Evolutionary conservation across 352 stramenopile species (phyloP), one percentile per base, ranked within the genome.

Genomic region (Pythium utonaiense): DNA sequence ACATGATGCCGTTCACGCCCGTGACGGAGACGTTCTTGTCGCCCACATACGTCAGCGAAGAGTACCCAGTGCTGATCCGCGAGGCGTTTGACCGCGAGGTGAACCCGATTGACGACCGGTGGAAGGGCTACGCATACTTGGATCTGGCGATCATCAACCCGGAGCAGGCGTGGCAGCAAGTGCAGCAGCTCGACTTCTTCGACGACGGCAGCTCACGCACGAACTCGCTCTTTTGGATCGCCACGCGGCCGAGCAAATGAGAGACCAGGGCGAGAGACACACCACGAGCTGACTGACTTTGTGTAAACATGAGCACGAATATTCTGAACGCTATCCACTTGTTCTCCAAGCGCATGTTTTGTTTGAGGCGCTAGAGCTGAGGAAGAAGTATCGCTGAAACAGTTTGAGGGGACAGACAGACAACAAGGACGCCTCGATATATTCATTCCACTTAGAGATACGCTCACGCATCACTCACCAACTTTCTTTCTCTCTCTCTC

Each of bases 1-100:
- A 96, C 70, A 89, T 96, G 77, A 95, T 96, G 57, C 89, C 89
- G 47, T 96, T 96, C 74, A 95, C 87, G 44, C 87, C 89, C 28
- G 86, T 94, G 66, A 95, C 87, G 13, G 72, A 82, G 40, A 69
- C 71, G 21, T 91, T 96, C 53, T 64, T 96, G 33, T 66, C 69
- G 51, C 75, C 76, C 8, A 42, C 59, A 7, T 96, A 90, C 67
- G 74, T 96, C 28, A 33, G 63, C 33, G 83, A 93, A 44, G 86
- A 93, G 73, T 93, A 93, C 69, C 74, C 78, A 9, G 71, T 93
- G 64, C 69, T 95, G 21, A 68, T 85, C 57, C 67, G 88, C 19
- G 71, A 90, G 45, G 85, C 87, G 9, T 80, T 96, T 22, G 57
- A 87, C 56, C 82, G 84, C 27, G 40, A 54, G 8, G 51, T 67